Conservation (phyloP, 2,329 filamentous ascomycete species). For the Epichloe scottii region DNA sequence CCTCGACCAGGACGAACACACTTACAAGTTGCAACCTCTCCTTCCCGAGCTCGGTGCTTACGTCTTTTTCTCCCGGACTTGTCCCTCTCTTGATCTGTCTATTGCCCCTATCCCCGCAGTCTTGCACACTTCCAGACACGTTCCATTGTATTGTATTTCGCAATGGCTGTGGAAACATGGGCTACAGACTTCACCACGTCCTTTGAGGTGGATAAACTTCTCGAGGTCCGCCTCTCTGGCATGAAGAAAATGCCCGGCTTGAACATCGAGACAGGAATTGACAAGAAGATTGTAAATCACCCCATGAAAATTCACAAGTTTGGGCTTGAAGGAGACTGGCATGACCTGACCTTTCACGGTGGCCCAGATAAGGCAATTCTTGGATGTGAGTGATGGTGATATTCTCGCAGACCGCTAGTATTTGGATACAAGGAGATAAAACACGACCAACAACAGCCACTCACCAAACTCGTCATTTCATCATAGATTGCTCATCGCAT, state of each 20-base stretch:
- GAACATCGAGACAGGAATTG: conserved; percentile 41
- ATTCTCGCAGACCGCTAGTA: not conserved
- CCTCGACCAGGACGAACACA: no score
- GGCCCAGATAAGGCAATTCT: conserved; percentile 52
- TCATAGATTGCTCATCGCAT: conserved; percentile 44
- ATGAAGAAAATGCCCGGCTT: conserved; percentile 43
- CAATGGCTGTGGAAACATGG: conserved; percentile 2
- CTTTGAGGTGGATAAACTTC: conserved; percentile 34
- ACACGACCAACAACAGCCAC: no score
- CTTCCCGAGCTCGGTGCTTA: no score
- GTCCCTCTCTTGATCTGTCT: no score
- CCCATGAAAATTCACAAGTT: conserved; percentile 32
- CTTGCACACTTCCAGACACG: not conserved
- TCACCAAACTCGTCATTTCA: not conserved
- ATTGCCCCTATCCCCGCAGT: no score
- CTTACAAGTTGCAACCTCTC: no score
- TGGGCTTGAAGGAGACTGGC: conserved; percentile 47
- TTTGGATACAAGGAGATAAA: no score
- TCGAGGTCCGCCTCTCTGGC: conserved; percentile 44
- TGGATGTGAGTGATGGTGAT: conserved; percentile 29
- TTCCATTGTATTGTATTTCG: not conserved
- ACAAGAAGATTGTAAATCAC: conserved; percentile 33
- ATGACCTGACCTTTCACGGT: conserved; percentile 49
- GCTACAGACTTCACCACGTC: conserved; percentile 25
- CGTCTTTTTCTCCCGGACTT: no score